Base-by-base conservation (phyloP, 2,329 filamentous ascomycete genomes). In the Endoconidiophora laricicola region DNA sequence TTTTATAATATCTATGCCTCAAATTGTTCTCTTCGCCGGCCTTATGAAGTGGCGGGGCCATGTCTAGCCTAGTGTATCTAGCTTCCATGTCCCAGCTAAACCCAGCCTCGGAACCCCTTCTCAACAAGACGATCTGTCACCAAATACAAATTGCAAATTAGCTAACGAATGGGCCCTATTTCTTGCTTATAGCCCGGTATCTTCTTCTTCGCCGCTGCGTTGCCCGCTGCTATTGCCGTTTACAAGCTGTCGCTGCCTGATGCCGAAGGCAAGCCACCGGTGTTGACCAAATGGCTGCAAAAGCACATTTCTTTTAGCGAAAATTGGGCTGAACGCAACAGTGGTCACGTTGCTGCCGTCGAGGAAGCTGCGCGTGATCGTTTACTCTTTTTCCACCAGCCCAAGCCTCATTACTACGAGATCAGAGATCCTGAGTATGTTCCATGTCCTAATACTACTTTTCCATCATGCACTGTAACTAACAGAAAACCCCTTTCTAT, bases 351-450 rank as follows among this genome's bases (percentile, higher is more conserved):
- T 39, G 66, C 68, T 50, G 62, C 69, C 20, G 58, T 71, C 56
- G 69, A 78, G 60, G 72, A 77, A 65, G 74, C 74, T 42, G 71
- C 71, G 41, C 71, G 67, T 59, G 74, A 78, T 64, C 72, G 69
- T 58, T 71, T 76, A 56, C 65, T 78, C 47, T 69, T 78, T 56
- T 61, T 67, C 57, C 65, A 70, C 57, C 63, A 61, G 49, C 61
- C 60, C 36, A 59, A 63, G 57, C 66, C 66, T 60, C 67, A 66
- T 60, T 67, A 66, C 56, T 63, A 73, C 56, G 72, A 78, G 54
- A 66, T 78, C 56, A 68, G 69, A 56, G 75, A 63, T 55, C 74
- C 74, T 42, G 75, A 79, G 75, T 79, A 68, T 54, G 73, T 71
- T 29, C 5, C 24, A 52, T 42, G 14, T 12, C 12, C 12, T 16